Evolutionary conservation across 2,329 filamentous ascomycete species (phyloP).

Genomic region (Xylariaceae sp.): DNA sequence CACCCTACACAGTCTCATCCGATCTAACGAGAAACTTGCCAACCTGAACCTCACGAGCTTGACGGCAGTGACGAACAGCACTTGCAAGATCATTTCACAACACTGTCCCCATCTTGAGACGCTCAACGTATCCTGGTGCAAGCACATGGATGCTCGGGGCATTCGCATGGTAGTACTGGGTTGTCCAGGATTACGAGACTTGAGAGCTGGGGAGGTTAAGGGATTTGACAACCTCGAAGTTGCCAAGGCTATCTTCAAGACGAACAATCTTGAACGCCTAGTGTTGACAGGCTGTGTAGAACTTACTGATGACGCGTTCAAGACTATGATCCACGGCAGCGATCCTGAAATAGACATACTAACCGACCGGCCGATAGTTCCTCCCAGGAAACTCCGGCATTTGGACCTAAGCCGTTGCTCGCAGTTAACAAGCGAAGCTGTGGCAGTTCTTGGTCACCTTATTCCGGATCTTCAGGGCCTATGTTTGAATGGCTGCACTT

Average conservation of each 20-base stretch:
- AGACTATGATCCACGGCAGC: slow-evolving; percentile 73
- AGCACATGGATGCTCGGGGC: slow-evolving; percentile 77
- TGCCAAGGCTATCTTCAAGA: slow-evolving; percentile 73
- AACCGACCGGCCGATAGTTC: slow-evolving; percentile 74
- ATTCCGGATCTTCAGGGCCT: slow-evolving; percentile 81
- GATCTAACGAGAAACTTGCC: slow-evolving; percentile 74
- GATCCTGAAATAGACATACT: slow-evolving; percentile 81
- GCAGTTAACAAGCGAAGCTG: slow-evolving; percentile 70
- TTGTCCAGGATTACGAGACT: slow-evolving; percentile 74
- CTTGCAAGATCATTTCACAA: slow-evolving; percentile 82
- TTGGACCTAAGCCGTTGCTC: slow-evolving; percentile 82
- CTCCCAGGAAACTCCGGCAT: slow-evolving; percentile 77
- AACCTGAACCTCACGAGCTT: slow-evolving; percentile 87
- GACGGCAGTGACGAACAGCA: slow-evolving; percentile 75
- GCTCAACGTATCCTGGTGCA: slow-evolving; percentile 93
- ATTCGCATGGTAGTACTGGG: slow-evolving; percentile 71
- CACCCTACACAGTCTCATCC: slow-evolving; percentile 76
- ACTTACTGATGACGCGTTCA: slow-evolving; percentile 73
- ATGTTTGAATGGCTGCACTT: slow-evolving; percentile 76
- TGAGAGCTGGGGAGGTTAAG: slow-evolving; percentile 79
- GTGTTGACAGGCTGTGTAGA: slow-evolving; percentile 79
- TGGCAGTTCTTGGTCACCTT: slow-evolving; percentile 72
- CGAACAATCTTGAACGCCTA: slow-evolving; percentile 81
- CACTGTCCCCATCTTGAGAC: slow-evolving; percentile 81
- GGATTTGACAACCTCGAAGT: slow-evolving; percentile 78